Conservation (phyloP, 495 filamentous ascomycete genomes). For the Xanthoparmelia taractica region DNA sequence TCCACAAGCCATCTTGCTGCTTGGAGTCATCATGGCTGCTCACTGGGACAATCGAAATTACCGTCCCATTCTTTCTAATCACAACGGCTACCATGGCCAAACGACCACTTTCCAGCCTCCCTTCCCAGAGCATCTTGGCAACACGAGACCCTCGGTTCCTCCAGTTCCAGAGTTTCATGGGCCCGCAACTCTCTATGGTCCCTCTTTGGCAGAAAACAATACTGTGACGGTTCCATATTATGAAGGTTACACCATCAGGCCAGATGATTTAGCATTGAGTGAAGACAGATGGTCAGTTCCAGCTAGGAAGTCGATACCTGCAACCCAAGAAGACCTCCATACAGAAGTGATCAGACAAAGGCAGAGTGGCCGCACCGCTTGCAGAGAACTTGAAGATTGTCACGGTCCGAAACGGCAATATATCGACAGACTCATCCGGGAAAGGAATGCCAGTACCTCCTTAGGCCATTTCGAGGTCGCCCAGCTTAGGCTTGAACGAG, state of each 20-base stretch:
- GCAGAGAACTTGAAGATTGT: constrained; percentile 3
- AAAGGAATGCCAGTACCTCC: background rate
- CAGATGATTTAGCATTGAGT: background rate
- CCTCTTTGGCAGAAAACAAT: background rate
- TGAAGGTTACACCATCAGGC: constrained; percentile 10
- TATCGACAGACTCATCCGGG: constrained; percentile 7
- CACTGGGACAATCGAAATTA: background rate
- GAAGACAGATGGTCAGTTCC: constrained; percentile 6
- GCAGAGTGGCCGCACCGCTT: constrained; percentile 7
- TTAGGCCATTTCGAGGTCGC: constrained; percentile 3
- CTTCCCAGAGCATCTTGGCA: background rate
- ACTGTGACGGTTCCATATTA: background rate
- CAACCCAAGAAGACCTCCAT: constrained; percentile 9
- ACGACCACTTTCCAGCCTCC: background rate
- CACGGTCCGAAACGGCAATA: constrained; percentile 7
- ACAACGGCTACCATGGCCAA: constrained; percentile 7
- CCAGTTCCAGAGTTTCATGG: background rate
- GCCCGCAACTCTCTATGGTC: background rate
- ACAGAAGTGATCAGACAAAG: constrained; percentile 8
- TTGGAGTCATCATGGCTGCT: background rate
- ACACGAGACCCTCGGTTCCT: background rate
- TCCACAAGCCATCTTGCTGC: background rate
- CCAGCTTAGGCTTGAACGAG: constrained; percentile 2
- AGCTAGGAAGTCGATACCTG: background rate
- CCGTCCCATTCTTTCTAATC: background rate